Base-by-base conservation (phyloP, 345 rosid species). In the Nephelium lappaceum region DNA sequence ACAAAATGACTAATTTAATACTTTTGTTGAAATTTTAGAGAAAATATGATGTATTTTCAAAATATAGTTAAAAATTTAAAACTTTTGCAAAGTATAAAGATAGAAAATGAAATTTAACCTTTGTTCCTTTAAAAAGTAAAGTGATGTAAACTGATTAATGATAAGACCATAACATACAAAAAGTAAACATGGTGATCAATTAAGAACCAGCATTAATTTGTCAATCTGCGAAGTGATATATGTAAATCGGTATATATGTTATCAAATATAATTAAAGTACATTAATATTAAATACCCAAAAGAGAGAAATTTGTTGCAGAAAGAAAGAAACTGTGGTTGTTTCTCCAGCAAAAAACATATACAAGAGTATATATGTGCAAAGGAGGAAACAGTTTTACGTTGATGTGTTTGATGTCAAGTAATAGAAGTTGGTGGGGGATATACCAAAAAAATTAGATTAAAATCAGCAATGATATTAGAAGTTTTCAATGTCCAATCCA, bases 261-360 rank as follows among this genome's bases (percentile, higher is more conserved):
- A 14, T 49, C 15, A 16, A 15, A 53, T 5, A 25, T 18, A 49
- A 18, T 47, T 69, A 24, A 25, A 8, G 27, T 14, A 21, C 74
- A 71, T 11, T 51, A 10, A 21, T 2, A 31, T 31, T 11, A 53
- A 71, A 18, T 18, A 57, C 43, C 49, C n/a, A 21, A 57, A 57
- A 57, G 51, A 10, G 27, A 53, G 31, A 55, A 72, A 23, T 2
- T 25, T 14, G 14, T 18, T 3, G 21, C 8, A 38, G 43, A 58
- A 11, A 38, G 36, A 38, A 6, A 23, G 68, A 7, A 41, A 15
- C 15, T 73, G 53, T 10, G 4, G 41, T 61, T 73, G 70, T 27
- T 24, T 62, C 60, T 14, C 69, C 62, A 51, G 8, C n/a, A 69
- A 75, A 61, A 51, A 71, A 41, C 61, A 70, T 70, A 64, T 51